A percentile compares a stretch with the other conserved stretches of the same genome.
Conservation (phyloP, 306 rosid genomes). For the Quercus gilva region DNA sequence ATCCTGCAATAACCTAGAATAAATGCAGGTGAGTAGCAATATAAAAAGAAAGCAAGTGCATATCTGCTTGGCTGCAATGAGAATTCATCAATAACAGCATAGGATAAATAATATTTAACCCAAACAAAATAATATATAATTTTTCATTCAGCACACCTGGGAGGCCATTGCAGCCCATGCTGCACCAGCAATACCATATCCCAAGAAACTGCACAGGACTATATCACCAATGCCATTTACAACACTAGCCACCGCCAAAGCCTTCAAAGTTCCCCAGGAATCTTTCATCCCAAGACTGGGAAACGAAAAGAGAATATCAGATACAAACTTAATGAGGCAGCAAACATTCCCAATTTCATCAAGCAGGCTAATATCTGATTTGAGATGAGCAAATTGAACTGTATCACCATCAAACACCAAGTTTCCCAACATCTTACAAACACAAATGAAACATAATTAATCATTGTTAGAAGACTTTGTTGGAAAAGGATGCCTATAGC, state of each 20-base stretch:
- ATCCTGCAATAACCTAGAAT: conserved; percentile 76
- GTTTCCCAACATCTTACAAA: too few relatives aligned
- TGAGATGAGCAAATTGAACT: too few relatives aligned
- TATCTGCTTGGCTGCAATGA: conserved; percentile 12
- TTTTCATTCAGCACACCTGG: conserved; percentile 43
- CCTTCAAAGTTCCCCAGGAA: conserved; percentile 91
- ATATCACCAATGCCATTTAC: conserved; percentile 63
- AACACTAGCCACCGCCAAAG: conserved; percentile 58
- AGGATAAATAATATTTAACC: background rate
- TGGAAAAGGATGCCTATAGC: too few relatives aligned
- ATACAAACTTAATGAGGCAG: conserved; percentile 7
- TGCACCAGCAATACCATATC: conserved; percentile 80
- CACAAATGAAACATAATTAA: too few relatives aligned
- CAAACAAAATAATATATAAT: conserved; percentile 20
- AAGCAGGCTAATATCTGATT: too few relatives aligned
- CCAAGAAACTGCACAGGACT: conserved; percentile 52
- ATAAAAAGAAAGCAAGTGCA: conserved; percentile 10
- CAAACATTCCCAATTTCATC: too few relatives aligned
- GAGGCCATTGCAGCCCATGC: conserved; percentile 86
- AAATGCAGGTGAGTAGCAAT: background rate
- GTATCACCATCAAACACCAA: too few relatives aligned
- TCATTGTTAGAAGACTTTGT: too few relatives aligned
- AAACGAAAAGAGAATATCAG: conserved; percentile 7
- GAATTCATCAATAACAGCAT: conserved; percentile 10
- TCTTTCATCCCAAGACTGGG: conserved; percentile 86